Percentiles rank a stretch among this genome's conserved stretches.
Evolutionary conservation across 2,329 filamentous ascomycete genomes (phyloP).

Genomic region (Aspergillus sergii): DNA sequence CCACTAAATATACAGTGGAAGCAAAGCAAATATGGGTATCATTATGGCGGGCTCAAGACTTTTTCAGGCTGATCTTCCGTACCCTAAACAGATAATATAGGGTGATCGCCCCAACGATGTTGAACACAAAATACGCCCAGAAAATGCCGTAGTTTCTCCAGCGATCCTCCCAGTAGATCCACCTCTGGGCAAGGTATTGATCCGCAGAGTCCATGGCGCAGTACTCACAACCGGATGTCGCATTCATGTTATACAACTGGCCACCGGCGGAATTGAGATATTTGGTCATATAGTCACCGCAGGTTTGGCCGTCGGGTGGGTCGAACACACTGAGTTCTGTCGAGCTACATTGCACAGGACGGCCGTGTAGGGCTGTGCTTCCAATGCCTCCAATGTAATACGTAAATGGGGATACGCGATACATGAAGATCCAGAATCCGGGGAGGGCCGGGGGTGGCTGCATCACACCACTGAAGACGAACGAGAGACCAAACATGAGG

Average conservation of each 20-base stretch:
- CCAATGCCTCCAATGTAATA: slow-evolving; percentile 62
- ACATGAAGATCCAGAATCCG: slow-evolving; percentile 79
- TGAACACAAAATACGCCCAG: slow-evolving; percentile 62
- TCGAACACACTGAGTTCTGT: slow-evolving; percentile 62
- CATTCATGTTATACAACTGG: slow-evolving; percentile 53
- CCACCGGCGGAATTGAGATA: slow-evolving; percentile 56
- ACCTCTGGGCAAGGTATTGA: slow-evolving; percentile 45
- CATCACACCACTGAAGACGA: slow-evolving; percentile 42
- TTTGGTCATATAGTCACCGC: slow-evolving; percentile 57
- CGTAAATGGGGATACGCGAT: slow-evolving; percentile 67
- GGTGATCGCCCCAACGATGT: slow-evolving; percentile 54
- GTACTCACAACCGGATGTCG: slow-evolving; percentile 56
- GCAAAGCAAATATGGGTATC: not conserved
- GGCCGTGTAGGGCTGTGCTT: slow-evolving; percentile 38
- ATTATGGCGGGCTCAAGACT: not conserved
- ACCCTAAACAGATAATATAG: slow-evolving; percentile 53
- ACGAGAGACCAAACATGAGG: not conserved
- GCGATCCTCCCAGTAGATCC: slow-evolving; percentile 56
- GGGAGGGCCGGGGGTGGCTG: slow-evolving; percentile 63
- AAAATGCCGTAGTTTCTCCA: slow-evolving; percentile 71
- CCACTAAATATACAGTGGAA: not conserved
- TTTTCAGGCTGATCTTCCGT: not conserved
- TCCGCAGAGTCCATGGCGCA: slow-evolving; percentile 35
- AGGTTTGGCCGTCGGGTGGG: slow-evolving; percentile 59
- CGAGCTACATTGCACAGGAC: slow-evolving; percentile 34